A percentile compares a stretch with the other conserved stretches of the same genome.
These are phyloP conservation scores for Cercospora janseana DNA, from an alignment of 2,329 filamentous ascomycete genomes.

Conservation along the genomic window DNA sequence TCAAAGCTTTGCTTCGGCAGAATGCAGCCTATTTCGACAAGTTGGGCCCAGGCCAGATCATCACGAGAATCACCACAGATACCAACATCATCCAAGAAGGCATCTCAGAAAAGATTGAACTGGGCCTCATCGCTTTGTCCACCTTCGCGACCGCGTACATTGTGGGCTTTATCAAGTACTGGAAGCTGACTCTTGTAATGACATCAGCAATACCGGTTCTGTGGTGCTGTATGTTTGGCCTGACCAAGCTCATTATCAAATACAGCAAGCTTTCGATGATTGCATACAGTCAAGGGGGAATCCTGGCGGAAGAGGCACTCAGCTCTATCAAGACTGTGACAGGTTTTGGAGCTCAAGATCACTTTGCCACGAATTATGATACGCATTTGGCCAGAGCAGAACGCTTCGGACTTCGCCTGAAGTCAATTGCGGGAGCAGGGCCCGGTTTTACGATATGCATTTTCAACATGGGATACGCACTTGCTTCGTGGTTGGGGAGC, in stretches of 20 bases:
- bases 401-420: slow-evolving; percentile 71
- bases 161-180: slow-evolving; percentile 85
- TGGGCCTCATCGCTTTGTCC: slow-evolving; percentile 72
- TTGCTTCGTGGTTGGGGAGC: slow-evolving; percentile 86
- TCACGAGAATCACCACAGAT: slow-evolving; percentile 89
- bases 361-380: slow-evolving; percentile 82
- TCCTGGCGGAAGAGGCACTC: slow-evolving; percentile 88
- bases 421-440: slow-evolving; percentile 71
- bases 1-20: slow-evolving; percentile 78
- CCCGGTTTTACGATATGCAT: slow-evolving; percentile 78
- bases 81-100: slow-evolving; percentile 92
- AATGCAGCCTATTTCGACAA: slow-evolving; percentile 95
- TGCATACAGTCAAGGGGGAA: slow-evolving; percentile 79
- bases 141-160: slow-evolving; percentile 86
- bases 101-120: slow-evolving; percentile 82
- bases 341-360: slow-evolving; percentile 89
- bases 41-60: slow-evolving; percentile 86
- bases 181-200: slow-evolving; percentile 89
- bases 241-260: slow-evolving; percentile 72
- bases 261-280: slow-evolving; percentile 75
- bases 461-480: slow-evolving; percentile 80
- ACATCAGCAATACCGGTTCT: slow-evolving; percentile 78
- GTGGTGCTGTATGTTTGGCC: slow-evolving; percentile 68
- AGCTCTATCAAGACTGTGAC: slow-evolving; percentile 88
- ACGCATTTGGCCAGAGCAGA: slow-evolving; percentile 69